A percentile compares a stretch with the other conserved stretches of the same genome.
Evolutionary conservation across 345 rosid genomes (phyloP).

Genomic region (Triadica sebifera): DNA sequence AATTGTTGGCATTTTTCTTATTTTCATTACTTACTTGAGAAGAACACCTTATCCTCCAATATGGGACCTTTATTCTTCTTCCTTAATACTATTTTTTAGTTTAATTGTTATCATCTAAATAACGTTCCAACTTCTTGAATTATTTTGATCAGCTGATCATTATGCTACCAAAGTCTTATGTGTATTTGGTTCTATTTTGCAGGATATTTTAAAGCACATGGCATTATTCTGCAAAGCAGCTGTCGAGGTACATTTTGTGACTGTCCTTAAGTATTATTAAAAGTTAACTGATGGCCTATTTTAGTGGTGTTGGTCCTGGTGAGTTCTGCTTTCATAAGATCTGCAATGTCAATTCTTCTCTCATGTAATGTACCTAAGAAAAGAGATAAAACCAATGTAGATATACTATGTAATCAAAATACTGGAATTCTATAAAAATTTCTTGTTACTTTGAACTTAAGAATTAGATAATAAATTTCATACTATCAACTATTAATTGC

Average conservation of each 20-base stretch:
- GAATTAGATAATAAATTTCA: background rate
- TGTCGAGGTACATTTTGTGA: constrained; percentile 61
- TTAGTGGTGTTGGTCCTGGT: background rate
- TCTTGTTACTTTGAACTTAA: background rate
- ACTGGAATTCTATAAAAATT: background rate
- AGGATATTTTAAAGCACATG: constrained; percentile 94
- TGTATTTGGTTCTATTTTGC: constrained; percentile 30
- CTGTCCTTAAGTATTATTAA: constrained; percentile 2
- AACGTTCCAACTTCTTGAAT: background rate
- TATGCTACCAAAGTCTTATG: background rate
- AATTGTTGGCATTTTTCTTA: background rate
- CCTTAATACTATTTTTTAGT: background rate
- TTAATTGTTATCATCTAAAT: background rate
- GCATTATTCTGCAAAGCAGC: constrained; percentile 85
- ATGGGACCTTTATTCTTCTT: background rate
- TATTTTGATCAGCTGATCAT: background rate
- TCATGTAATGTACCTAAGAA: background rate
- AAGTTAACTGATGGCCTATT: constrained; percentile 9
- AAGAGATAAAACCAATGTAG: background rate
- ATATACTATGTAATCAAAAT: background rate
- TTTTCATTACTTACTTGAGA: background rate
- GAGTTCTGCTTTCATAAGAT: background rate
- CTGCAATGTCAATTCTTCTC: background rate
- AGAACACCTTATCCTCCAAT: background rate
- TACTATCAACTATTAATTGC: too few relatives aligned